Conservation (phyloP, 2,329 filamentous ascomycete species). For the Trichoderma simmonsii region DNA sequence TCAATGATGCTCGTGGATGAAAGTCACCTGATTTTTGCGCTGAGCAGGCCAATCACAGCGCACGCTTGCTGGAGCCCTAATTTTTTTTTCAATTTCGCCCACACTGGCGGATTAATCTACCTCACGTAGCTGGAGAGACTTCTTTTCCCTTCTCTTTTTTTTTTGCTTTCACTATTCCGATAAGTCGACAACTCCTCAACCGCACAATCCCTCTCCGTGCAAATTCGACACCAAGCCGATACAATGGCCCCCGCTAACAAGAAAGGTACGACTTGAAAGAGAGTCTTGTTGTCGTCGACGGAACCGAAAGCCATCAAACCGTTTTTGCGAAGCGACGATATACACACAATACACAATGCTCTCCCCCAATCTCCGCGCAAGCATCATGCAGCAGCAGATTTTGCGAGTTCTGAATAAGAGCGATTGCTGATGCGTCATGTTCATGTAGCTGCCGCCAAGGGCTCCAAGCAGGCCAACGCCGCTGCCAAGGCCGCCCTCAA, state of each 20-base stretch:
- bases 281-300: constrained; percentile 7
- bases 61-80: constrained; percentile 26
- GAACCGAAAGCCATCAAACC: background rate
- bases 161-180: constrained; percentile 10
- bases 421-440: constrained; percentile 67
- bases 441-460: constrained; percentile 58
- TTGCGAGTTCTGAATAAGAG: constrained; percentile 70
- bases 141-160: background rate
- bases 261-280: constrained; percentile 47
- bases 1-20: background rate
- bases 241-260: constrained; percentile 38
- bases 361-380: constrained; percentile 20
- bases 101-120: constrained; percentile 21
- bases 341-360: background rate
- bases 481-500: constrained; percentile 95
- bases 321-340: constrained; percentile 2
- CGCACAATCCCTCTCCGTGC: constrained; percentile 14
- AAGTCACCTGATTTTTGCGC: constrained; percentile 19
- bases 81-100: constrained; percentile 23
- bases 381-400: constrained; percentile 71
- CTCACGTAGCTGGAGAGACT: background rate
- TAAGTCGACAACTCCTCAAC: constrained; percentile 17
- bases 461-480: constrained; percentile 81
- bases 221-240: constrained; percentile 20
- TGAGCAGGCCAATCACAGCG: constrained; percentile 14